Evolutionary conservation across 495 filamentous ascomycete species (phyloP).

Genomic region (Lophium mytilinum): DNA sequence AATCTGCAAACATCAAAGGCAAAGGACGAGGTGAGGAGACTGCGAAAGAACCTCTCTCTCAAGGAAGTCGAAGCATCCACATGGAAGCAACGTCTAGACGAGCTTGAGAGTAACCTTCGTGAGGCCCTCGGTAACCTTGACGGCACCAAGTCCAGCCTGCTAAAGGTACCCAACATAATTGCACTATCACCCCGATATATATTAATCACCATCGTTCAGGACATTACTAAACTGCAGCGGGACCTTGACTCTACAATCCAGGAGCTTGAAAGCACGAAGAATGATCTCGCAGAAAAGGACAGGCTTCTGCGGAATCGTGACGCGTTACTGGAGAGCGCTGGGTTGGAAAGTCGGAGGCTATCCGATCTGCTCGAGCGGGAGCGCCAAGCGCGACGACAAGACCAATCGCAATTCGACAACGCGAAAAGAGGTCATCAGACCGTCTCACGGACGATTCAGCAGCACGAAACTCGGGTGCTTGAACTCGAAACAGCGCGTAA

Average conservation of each 20-base stretch:
- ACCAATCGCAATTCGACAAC: constrained; percentile 78
- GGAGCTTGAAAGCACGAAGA: constrained; percentile 70
- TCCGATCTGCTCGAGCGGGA: constrained; percentile 88
- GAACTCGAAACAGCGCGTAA: constrained; percentile 72
- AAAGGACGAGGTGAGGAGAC: constrained; percentile 76
- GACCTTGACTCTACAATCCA: constrained; percentile 75
- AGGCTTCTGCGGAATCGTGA: constrained; percentile 86
- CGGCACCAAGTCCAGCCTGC: constrained; percentile 76
- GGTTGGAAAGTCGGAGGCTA: constrained; percentile 75
- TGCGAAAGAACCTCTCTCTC: constrained; percentile 72
- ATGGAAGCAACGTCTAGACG: constrained; percentile 81
- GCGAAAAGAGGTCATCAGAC: constrained; percentile 80
- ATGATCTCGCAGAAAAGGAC: constrained; percentile 76
- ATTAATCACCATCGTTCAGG: constrained; percentile 42
- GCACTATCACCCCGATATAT: constrained; percentile 9
- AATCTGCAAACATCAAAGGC: constrained; percentile 70
- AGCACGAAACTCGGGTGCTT: constrained; percentile 71
- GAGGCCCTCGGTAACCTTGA: constrained; percentile 77
- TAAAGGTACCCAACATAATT: constrained; percentile 48
- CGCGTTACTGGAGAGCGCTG: constrained; percentile 77
- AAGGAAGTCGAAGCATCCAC: constrained; percentile 81
- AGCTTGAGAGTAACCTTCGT: constrained; percentile 80
- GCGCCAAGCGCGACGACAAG: constrained; percentile 69
- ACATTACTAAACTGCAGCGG: constrained; percentile 77
- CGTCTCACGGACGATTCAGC: constrained; percentile 68